Evolutionary conservation across 768 basidiomycete species (phyloP), one percentile per base, ranked within the genome.

Genomic region (Russula abietina): DNA sequence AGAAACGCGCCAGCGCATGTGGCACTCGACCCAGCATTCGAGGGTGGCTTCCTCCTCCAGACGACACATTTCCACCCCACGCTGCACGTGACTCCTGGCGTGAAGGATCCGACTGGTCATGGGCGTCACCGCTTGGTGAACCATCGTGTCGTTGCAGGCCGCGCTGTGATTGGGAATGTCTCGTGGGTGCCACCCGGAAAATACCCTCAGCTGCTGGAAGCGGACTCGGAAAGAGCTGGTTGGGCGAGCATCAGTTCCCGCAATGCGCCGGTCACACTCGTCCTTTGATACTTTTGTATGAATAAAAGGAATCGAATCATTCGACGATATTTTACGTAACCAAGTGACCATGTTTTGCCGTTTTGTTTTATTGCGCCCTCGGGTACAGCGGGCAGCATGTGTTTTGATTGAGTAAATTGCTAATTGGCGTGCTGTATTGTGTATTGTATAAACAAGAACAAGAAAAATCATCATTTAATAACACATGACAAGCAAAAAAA

Each of bases 231-330:
- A 6, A 5, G 24, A 4, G 32, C 59, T 9, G 38, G 59, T 5
- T 53, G 54, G 46, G 60, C 41, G 45, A 55, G 60, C 16, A 14
- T 61, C 36, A 24, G 1, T 19, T 49, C 60, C 3, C 36, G 26
- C 45, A 61, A 55, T 10, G 60, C 39, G 24, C 60, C 54, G 12
- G 60, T 55, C 5, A 55, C 36, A 2, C 60, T 61, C 19, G n/a
- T 41, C 26, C 54, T 61, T 24, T 61, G 46, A 61, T 43, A 3
- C 10, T n/a, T 8, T 45, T n/a, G n/a, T 45, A n/a, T 45, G n/a
- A n/a, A 10, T n/a, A 45, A 22, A 2, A 41, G 6, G 9, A 11
- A n/a, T n/a, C 43, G n/a, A n/a, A n/a, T 22, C n/a, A 7, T 43
- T 48, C 14, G 22, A 3, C 24, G 45, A 10, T 46, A n/a, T 22